Percentiles rank a stretch among this genome's conserved stretches.
Evolutionary conservation across 164 flowering plant species (phyloP).

Genomic region (Umbellularia californica): DNA sequence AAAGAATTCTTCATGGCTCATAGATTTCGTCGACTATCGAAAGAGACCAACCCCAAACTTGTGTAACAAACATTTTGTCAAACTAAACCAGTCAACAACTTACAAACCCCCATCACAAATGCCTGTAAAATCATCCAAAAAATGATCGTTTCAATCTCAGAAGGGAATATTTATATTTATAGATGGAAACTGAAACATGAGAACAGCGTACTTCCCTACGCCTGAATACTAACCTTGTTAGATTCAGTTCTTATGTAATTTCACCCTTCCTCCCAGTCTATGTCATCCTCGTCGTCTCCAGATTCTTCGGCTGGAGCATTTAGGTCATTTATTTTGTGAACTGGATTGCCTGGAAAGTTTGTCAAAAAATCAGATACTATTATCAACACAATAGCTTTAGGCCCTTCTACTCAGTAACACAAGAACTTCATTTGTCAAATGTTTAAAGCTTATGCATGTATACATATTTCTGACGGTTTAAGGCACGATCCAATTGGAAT

Average conservation of each 20-base stretch:
- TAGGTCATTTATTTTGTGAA: constrained; percentile 25
- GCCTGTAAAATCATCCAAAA: background rate
- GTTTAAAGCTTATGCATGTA: background rate
- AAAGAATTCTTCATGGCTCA: no score
- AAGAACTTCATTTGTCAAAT: background rate
- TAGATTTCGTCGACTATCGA: no score
- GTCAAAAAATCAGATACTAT: background rate
- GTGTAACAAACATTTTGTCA: no score
- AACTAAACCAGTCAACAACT: no score
- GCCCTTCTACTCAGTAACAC: background rate
- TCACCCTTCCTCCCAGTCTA: constrained; percentile 41
- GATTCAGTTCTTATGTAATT: background rate
- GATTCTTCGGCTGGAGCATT: constrained; percentile 28
- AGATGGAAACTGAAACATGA: background rate
- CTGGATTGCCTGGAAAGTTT: constrained; percentile 17
- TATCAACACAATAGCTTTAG: background rate
- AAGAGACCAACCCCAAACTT: no score
- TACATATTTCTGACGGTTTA: background rate
- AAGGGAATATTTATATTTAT: background rate
- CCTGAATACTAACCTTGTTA: background rate
- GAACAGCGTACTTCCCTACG: background rate
- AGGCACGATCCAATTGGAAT: background rate
- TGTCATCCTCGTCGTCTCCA: constrained; percentile 37
- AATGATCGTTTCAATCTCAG: background rate
- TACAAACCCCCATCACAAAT: background rate